Percentiles rank a stretch among this genome's conserved stretches.
Conservation (phyloP, 2,329 filamentous ascomycete species). For the Fusarium sp. region DNA sequence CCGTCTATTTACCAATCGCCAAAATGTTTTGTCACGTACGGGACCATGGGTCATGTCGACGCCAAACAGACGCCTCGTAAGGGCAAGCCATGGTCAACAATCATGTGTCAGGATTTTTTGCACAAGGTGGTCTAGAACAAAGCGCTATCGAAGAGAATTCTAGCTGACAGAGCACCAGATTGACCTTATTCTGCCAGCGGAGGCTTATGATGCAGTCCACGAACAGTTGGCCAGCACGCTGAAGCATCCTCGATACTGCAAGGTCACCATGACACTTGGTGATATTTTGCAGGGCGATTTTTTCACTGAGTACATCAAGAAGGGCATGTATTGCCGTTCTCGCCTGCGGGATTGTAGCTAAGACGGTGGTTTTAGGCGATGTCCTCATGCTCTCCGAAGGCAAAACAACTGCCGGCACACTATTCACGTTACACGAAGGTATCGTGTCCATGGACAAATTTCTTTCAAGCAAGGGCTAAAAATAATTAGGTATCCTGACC, state of each 20-base stretch:
- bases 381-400: constrained; percentile 89
- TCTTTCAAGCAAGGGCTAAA: constrained; percentile 12
- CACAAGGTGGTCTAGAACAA: constrained; percentile 70
- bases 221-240: constrained; percentile 63
- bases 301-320: constrained; percentile 88
- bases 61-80: constrained; percentile 78
- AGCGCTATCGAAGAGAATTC: too few relatives aligned
- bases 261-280: constrained; percentile 80
- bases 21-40: constrained; percentile 84
- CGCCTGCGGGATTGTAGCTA: not conserved
- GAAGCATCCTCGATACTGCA: constrained; percentile 69
- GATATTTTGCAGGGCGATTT: constrained; percentile 83
- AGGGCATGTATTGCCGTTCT: constrained; percentile 63
- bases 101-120: constrained; percentile 76
- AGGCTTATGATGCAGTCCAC: constrained; percentile 69
- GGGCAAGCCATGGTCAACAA: constrained; percentile 81
- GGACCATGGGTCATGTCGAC: constrained; percentile 79
- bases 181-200: constrained; percentile 81
- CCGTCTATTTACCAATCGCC: constrained; percentile 68
- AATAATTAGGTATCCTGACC: constrained; percentile 73
- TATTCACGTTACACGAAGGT: constrained; percentile 81
- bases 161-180: constrained; percentile 56
- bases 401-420: constrained; percentile 77
- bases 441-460: constrained; percentile 34
- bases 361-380: constrained; percentile 69